Evolutionary conservation across 768 basidiomycete genomes (phyloP), one percentile per base, ranked within the genome.

Genomic region (Tulasnella calospora): DNA sequence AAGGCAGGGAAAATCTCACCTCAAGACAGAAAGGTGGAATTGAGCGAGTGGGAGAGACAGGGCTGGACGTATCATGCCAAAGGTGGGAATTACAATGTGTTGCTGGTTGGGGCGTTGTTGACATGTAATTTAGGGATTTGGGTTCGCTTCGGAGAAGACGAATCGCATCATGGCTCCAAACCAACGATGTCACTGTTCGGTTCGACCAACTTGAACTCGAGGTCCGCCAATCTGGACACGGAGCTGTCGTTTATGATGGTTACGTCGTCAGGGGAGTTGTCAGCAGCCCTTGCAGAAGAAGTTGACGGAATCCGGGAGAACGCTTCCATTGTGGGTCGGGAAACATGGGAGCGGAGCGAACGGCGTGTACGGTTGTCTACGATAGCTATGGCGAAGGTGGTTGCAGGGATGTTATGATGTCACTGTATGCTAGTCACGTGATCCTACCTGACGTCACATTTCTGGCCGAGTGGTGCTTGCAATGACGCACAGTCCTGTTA

Each of bases 51-150:
- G 98, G 89, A 90, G 82, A 89, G 89, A 80, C 85, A 87, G 30
- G 94, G 92, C 4, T 99, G 98, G 98, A 99, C 98, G 0, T 99
- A 99, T 85, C 98, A 99, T 82, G 94, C 98, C 35, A 99, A 99
- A 88, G 98, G 96, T 97, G 46, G 7, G 71, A 23, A 51, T 21
- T 27, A 27, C 38, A 7, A 72, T 55, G 76, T 27, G 21, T 33
- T 23, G 69, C 38, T 41, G 12, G 36, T 75, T 19, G 74, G 40
- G 46, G 40, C 23, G 30, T 35, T 35, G 19, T 30, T 75, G 38
- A 40, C 46, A 27, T 41, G 35, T 27, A 9, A 21, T 57, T n/a
- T 33, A 78, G 77, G 77, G 2, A 78, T 78, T 41, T 78, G 77
- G 77, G 77, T 78, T 40, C 77, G 71, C 27, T 73, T 78, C 41